Percentiles rank a stretch among this genome's conserved stretches.
These are phyloP conservation scores for Wakefieldia striispora DNA, from an alignment of 768 basidiomycete species.

Conservation along the genomic window DNA sequence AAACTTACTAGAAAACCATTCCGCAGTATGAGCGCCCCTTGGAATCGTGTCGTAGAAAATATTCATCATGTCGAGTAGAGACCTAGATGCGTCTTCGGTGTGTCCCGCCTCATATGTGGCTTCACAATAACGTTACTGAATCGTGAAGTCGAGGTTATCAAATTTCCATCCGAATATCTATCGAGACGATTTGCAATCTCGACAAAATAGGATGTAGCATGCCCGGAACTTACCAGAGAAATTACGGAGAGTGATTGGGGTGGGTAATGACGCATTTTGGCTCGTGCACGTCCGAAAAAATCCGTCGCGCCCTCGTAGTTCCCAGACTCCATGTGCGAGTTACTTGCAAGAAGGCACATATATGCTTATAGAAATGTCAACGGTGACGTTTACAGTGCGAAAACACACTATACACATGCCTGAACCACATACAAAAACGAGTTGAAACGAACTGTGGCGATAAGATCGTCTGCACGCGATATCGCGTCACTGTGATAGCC, in stretches of 20 bases:
- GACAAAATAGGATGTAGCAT: neutral
- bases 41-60: neutral
- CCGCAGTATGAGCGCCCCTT: neutral
- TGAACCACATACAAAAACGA: neutral
- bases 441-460: neutral
- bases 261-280: too few species aligned
- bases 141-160: neutral
- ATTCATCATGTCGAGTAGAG: neutral
- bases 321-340: too few species aligned
- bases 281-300: too few species aligned
- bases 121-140: constrained; percentile 4
- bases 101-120: neutral
- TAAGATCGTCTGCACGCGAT: neutral
- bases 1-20: neutral
- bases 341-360: constrained; percentile 7
- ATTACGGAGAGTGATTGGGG: too few species aligned
- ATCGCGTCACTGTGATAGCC: neutral
- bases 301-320: too few species aligned
- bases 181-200: too few species aligned
- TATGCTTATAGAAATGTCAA: constrained; percentile 1
- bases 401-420: neutral
- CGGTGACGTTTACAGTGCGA: too few species aligned
- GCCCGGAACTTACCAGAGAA: neutral
- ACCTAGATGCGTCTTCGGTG: neutral
- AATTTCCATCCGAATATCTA: constrained; percentile 12